A percentile compares a stretch with the other conserved stretches of the same genome.
These are phyloP conservation scores for Pochonia chlamydosporia DNA, from an alignment of 2,329 filamentous ascomycete species.

Conservation along the genomic window DNA sequence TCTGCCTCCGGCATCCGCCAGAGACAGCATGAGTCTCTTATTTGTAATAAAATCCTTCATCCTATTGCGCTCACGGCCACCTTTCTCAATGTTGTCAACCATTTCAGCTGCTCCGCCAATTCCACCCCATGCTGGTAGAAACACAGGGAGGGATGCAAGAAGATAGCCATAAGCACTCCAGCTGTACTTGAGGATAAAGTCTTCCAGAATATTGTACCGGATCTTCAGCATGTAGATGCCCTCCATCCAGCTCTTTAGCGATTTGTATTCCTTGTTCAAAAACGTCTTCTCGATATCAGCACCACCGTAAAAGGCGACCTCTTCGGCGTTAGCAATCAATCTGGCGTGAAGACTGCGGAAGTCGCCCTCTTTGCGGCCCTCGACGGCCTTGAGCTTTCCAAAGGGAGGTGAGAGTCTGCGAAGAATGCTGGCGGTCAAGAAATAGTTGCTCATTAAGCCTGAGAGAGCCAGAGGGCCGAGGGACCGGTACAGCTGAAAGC, in stretches of 20 bases:
- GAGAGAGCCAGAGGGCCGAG: conserved; percentile 82
- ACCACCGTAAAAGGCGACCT: conserved; percentile 95
- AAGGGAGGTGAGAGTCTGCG: conserved; percentile 89
- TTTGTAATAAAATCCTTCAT: conserved; percentile 99
- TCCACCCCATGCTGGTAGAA: conserved; percentile 90
- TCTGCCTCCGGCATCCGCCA: conserved; percentile 89
- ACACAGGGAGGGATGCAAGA: conserved; percentile 86
- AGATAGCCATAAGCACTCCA: conserved; percentile 98
- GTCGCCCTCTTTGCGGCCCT: conserved; percentile 91
- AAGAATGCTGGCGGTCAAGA: conserved; percentile 85
- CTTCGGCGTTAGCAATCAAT: conserved; percentile 92
- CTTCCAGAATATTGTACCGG: conserved; percentile 96
- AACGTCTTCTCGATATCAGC: conserved; percentile 93
- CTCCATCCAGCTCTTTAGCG: conserved; percentile 95
- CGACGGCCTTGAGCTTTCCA: conserved; percentile 92
- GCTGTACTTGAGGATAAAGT: conserved; percentile 96
- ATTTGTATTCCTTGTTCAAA: conserved; percentile 85
- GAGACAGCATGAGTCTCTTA: conserved; percentile 93
- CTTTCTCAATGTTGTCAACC: conserved; percentile 40
- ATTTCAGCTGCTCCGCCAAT: conserved; percentile 68
- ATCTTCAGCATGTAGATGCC: conserved; percentile 97
- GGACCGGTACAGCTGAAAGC: conserved; percentile 91
- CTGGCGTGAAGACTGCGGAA: conserved; percentile 88
- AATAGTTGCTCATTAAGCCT: conserved; percentile 86
- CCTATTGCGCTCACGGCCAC: conserved; percentile 68